phyloP scores from a whole-genome alignment of 2,329 filamentous ascomycete species.

The Didymosphaeria variabile region DNA sequence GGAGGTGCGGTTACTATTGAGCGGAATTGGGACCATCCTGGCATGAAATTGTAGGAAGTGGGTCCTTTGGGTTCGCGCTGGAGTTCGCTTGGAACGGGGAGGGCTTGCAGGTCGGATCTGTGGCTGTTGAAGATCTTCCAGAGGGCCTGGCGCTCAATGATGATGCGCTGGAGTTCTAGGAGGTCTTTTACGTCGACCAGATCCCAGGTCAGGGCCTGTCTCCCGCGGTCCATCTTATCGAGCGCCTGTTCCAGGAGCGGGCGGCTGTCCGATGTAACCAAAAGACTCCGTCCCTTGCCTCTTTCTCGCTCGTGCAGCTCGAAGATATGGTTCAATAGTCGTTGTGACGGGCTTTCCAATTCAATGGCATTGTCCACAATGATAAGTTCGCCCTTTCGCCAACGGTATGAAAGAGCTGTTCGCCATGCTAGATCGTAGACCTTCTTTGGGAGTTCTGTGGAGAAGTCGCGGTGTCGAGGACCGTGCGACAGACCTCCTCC shows the following conservation, averaged over 20 bases:
- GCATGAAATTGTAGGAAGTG: slow-evolving; percentile 32
- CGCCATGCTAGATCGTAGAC: slow-evolving; percentile 96
- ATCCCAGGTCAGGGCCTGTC: slow-evolving; percentile 72
- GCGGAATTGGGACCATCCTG: slow-evolving; percentile 42
- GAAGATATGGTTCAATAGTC: slow-evolving; percentile 74
- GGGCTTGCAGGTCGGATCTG: slow-evolving; percentile 39
- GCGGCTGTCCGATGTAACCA: slow-evolving; percentile 41
- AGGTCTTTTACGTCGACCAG: slow-evolving; percentile 97
- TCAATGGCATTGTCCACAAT: slow-evolving; percentile 83
- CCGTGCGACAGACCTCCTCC: slow-evolving; percentile 91
- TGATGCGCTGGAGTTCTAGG: slow-evolving; percentile 81
- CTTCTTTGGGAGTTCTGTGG: slow-evolving; percentile 82
- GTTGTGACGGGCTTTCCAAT: slow-evolving; percentile 69
- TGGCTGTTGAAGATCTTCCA: slow-evolving; percentile 69
- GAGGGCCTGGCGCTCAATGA: slow-evolving; percentile 85
- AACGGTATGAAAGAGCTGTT: slow-evolving; percentile 91
- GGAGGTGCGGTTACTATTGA: slow-evolving; percentile 28
- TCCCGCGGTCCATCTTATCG: slow-evolving; percentile 71
- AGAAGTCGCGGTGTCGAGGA: slow-evolving; percentile 92
- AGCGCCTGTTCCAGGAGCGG: slow-evolving; percentile 72
- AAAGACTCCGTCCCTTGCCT: slow-evolving; percentile 37
- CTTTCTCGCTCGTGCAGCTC: slow-evolving; percentile 67
- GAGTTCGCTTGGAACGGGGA: slow-evolving; percentile 18
- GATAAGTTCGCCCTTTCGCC: slow-evolving; percentile 84
- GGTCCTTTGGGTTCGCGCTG: slow-evolving; percentile 25